phyloP scores from a whole-genome alignment of 2,329 filamentous ascomycete species.

The Escovopsis weberi region DNA sequence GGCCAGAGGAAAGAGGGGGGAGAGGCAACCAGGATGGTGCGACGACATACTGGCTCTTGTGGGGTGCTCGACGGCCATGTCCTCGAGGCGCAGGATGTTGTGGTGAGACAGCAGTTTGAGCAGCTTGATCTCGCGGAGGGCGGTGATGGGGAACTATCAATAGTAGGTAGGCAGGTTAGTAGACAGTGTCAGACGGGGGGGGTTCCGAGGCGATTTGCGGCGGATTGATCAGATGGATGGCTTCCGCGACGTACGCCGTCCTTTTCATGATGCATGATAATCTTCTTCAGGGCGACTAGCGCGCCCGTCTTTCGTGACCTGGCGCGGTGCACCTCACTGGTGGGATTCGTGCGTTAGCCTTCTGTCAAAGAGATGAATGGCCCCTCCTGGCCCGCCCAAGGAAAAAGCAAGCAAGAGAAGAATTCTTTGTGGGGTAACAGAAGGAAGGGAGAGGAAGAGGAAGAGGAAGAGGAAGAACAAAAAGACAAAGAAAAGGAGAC shows the following conservation, averaged over 20 bases:
- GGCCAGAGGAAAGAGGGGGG: not conserved
- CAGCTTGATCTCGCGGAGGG: slow-evolving; percentile 92
- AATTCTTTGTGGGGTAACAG: no score
- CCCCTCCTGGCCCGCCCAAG: no score
- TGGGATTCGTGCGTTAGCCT: slow-evolving; percentile 5
- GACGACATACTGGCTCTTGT: slow-evolving; percentile 39
- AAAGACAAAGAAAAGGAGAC: not conserved
- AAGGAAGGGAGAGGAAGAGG: no score
- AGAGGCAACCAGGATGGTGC: not conserved
- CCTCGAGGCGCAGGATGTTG: slow-evolving; percentile 76
- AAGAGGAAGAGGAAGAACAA: no score
- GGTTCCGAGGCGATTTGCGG: not conserved
- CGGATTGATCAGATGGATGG: not conserved
- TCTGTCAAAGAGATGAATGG: no score
- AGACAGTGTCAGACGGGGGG: slow-evolving; percentile 2
- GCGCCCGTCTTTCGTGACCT: slow-evolving; percentile 58
- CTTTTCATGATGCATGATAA: slow-evolving; percentile 98
- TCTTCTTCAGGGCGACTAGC: slow-evolving; percentile 88
- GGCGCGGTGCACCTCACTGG: slow-evolving; percentile 80
- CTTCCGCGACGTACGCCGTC: slow-evolving; percentile 52
- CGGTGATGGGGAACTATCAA: slow-evolving; percentile 81
- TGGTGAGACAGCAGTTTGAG: slow-evolving; percentile 86
- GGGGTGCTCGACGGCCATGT: slow-evolving; percentile 85
- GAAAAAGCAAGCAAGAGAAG: no score
- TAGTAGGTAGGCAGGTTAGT: no score